phyloP scores from a whole-genome alignment of 257 asterid species.

The Cynanchum wilfordii region DNA sequence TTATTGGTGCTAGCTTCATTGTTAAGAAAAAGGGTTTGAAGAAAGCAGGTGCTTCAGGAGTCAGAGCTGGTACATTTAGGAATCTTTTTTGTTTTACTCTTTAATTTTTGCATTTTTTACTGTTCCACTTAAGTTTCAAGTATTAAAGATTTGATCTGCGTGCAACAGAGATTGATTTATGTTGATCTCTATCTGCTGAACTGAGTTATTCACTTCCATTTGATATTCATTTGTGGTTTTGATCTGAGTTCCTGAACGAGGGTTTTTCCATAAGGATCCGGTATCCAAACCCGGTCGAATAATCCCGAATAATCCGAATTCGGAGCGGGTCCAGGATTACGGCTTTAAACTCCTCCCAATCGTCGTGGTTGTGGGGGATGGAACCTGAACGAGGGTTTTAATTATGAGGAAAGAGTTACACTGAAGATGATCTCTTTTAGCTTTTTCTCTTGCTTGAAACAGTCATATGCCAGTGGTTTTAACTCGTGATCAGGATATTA shows the following conservation, averaged over 20 bases:
- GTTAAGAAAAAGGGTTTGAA: conserved; percentile 86
- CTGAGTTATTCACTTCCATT: not conserved
- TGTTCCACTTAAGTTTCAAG: not conserved
- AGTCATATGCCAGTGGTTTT: not conserved
- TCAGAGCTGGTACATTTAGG: conserved; percentile 57
- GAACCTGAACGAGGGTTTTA: not conserved
- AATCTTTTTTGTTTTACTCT: not conserved
- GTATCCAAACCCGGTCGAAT: too few relatives aligned
- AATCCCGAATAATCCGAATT: too few relatives aligned
- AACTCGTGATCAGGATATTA: not conserved
- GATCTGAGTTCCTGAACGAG: not conserved
- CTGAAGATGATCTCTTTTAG: not conserved
- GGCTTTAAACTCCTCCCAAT: too few relatives aligned
- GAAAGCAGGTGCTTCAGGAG: conserved; percentile 83
- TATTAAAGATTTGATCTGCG: not conserved
- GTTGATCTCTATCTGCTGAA: too few relatives aligned
- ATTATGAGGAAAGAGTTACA: not conserved
- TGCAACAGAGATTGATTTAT: not conserved
- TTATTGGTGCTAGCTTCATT: conserved; percentile 88
- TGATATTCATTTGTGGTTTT: not conserved
- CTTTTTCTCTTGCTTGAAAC: not conserved
- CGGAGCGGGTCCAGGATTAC: too few relatives aligned
- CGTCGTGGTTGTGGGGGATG: too few relatives aligned
- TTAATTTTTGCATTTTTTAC: not conserved
- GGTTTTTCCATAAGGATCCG: too few relatives aligned